A percentile compares a stretch with the other conserved stretches of the same genome.
These are phyloP conservation scores for Petunia secreta DNA, from an alignment of 257 asterid species.

Conservation along the genomic window DNA sequence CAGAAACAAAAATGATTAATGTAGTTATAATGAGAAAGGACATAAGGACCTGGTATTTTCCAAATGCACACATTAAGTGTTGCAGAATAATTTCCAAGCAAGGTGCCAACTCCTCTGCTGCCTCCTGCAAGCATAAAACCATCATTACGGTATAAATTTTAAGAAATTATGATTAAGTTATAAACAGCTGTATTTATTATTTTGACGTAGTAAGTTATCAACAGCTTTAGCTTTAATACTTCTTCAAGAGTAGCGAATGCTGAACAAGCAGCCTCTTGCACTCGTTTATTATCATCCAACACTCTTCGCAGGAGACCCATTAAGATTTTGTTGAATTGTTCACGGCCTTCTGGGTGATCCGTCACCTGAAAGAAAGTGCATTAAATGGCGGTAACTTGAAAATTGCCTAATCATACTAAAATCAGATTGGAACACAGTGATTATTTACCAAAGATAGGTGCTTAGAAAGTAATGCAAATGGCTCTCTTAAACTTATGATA, in stretches of 20 bases:
- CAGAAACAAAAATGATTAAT: constrained; percentile 7
- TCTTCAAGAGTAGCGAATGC: constrained; percentile 99
- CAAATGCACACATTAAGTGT: constrained; percentile 86
- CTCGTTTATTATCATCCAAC: constrained; percentile 96
- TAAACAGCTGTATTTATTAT: too few species aligned
- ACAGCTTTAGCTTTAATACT: constrained; percentile 45
- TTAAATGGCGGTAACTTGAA: constrained; percentile 7
- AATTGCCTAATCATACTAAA: not conserved
- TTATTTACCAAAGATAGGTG: not conserved
- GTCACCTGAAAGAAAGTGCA: constrained; percentile 53
- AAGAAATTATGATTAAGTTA: too few species aligned
- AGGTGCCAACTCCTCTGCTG: constrained; percentile 77
- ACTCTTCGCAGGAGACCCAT: constrained; percentile 83
- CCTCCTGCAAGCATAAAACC: constrained; percentile 60
- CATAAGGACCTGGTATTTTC: constrained; percentile 78
- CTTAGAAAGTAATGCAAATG: too few species aligned
- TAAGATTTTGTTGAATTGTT: constrained; percentile 77
- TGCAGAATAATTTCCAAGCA: constrained; percentile 70
- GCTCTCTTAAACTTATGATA: not conserved
- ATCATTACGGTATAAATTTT: not conserved
- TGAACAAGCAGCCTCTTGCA: constrained; percentile 99
- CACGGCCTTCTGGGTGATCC: constrained; percentile 69
- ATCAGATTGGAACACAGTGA: not conserved
- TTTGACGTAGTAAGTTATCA: not conserved
- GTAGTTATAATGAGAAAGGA: not conserved